Conservation (phyloP, 2,329 filamentous ascomycete genomes). For the Colletotrichum sp. region DNA sequence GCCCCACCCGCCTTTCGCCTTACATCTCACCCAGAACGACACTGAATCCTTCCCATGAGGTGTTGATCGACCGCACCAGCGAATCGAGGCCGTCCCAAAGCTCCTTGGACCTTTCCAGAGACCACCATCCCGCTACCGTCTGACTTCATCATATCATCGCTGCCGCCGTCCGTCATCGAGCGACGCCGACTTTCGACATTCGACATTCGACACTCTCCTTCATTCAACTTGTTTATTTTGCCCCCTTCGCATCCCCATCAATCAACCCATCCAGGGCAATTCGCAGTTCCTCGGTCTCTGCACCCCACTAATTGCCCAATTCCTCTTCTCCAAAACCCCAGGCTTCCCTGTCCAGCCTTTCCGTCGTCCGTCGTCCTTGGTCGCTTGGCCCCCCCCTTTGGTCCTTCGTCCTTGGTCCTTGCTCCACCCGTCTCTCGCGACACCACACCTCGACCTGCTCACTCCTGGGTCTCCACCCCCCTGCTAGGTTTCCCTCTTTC, state of each 20-base stretch:
- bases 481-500: neutral
- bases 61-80: neutral
- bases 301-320: neutral
- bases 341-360: neutral
- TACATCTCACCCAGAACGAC: neutral
- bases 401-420: slow-evolving; percentile 3
- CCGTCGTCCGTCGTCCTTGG: neutral
- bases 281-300: neutral
- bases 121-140: neutral
- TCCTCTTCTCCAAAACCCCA: neutral
- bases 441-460: neutral
- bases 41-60: neutral
- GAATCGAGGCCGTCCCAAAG: neutral
- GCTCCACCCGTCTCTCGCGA: neutral
- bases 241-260: neutral
- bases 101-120: neutral
- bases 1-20: neutral
- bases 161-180: neutral
- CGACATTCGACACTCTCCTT: neutral
- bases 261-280: neutral
- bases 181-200: neutral
- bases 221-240: neutral
- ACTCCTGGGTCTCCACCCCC: slow-evolving; percentile 4
- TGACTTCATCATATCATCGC: neutral
- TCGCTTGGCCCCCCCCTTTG: neutral